Conservation (phyloP, 306 rosid species). For the Ziziphus jujuba region DNA sequence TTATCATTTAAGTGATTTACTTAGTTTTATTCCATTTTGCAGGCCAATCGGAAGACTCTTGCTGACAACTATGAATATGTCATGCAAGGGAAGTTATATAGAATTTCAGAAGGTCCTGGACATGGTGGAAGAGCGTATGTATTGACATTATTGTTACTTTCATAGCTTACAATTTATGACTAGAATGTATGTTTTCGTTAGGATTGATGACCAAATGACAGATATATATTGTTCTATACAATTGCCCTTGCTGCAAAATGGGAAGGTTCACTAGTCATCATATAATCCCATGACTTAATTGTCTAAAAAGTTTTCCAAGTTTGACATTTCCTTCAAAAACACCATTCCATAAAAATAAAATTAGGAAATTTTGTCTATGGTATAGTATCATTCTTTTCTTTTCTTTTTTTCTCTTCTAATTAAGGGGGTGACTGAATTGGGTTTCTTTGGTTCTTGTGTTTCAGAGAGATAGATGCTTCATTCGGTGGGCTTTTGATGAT, state of each 20-base stretch:
- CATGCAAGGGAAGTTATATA: constrained; percentile 87
- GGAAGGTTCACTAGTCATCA: no score
- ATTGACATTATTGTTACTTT: constrained; percentile 14
- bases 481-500: constrained; percentile 95
- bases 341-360: background rate
- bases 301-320: no score
- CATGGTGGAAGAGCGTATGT: constrained; percentile 74
- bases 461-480: constrained; percentile 73
- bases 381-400: no score
- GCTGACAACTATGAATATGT: constrained; percentile 90
- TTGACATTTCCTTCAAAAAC: background rate
- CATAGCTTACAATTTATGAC: constrained; percentile 6
- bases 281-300: no score
- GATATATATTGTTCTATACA: background rate
- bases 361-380: background rate
- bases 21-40: constrained; percentile 2
- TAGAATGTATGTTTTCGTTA: background rate
- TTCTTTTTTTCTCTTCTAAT: background rate
- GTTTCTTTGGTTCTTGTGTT: constrained; percentile 15
- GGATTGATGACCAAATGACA: background rate
- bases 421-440: background rate
- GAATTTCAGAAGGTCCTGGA: constrained; percentile 72
- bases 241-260: no score
- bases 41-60: constrained; percentile 70
- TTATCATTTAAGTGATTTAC: background rate